Evolutionary conservation across 305 asterid genomes (phyloP), one percentile per base, ranked within the genome.

Genomic region (Solanum hybrid): DNA sequence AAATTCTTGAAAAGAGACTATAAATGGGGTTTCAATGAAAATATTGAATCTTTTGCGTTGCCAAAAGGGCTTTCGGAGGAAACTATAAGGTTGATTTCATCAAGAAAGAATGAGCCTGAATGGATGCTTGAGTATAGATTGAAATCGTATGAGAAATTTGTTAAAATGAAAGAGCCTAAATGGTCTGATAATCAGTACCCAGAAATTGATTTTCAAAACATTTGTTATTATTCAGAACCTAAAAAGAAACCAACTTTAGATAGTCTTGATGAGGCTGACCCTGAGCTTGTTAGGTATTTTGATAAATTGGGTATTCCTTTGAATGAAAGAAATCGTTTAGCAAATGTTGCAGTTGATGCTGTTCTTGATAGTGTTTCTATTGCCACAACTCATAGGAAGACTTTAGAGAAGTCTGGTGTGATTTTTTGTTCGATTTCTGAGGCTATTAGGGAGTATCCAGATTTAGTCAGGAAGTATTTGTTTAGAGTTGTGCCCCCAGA

Each of bases 351-450:
- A 2, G 98, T 96, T 22, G 99, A 97, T 90, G 99, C 96, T 7
- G 99, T 97, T 86, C 92, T 97, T 40, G 99, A 97, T 86, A 96
- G 99, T 42, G 98, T 95, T n/a, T 96, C 99, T 6, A 96, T 97
- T 82, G 99, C 99, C 10, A 97, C 99, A 13, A 95, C 99, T 4
- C 99, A 96, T 90, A 94, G 98, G 85, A 92, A 96, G 91, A 96
- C 98, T 13, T 85, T 97, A 87, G 96, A 93, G 91, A 95, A 97
- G 88, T 27, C 98, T 0, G 99, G 99, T 7, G 99, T 97, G 13
- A 97, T 97, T 17, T 97, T 97, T 86, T 96, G 99, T 93, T 95
- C 99, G 2, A 97, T 97, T 56, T 97, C 99, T 0, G 99, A 97
- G 91, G 99, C 99, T 6, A 86, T 96, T 16, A 94, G 94, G 88